Percentiles rank a stretch among this genome's conserved stretches.
These are phyloP conservation scores for Thelonectria rubi DNA, from an alignment of 2,329 filamentous ascomycete species.

Conservation along the genomic window DNA sequence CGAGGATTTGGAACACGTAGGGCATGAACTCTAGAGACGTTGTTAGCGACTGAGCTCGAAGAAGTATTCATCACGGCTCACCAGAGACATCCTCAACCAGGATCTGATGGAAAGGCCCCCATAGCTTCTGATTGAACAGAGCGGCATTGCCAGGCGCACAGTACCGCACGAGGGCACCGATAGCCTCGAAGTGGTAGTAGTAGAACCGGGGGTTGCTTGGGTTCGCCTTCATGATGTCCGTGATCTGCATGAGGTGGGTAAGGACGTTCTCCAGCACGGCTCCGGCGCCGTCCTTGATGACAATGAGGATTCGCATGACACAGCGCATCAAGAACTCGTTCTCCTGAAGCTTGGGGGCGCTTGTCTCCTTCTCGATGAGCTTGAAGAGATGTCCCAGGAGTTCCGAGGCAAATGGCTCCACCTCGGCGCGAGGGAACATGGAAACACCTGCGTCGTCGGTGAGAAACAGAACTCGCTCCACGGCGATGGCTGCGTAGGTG, in stretches of 20 bases:
- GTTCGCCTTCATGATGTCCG: constrained; percentile 90
- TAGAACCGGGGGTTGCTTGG: constrained; percentile 98
- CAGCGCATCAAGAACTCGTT: constrained; percentile 99
- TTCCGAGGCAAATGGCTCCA: constrained; percentile 84
- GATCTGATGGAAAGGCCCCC: constrained; percentile 82
- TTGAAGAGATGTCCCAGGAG: constrained; percentile 90
- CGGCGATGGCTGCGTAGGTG: constrained; percentile 94
- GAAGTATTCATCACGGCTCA: constrained; percentile 47
- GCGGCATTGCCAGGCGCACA: constrained; percentile 71
- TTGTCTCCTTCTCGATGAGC: constrained; percentile 84
- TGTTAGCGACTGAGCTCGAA: constrained; percentile 42
- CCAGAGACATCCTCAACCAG: constrained; percentile 83
- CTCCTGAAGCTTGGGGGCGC: constrained; percentile 93
- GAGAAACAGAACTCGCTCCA: constrained; percentile 91
- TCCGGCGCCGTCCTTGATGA: constrained; percentile 84
- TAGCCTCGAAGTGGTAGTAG: constrained; percentile 96
- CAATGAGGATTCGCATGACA: constrained; percentile 96
- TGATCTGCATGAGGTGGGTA: constrained; percentile 86
- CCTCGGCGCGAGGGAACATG: constrained; percentile 81
- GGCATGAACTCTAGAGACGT: constrained; percentile 80
- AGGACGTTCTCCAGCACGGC: constrained; percentile 81
- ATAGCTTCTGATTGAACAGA: constrained; percentile 82
- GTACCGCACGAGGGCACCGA: constrained; percentile 85
- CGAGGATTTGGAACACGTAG: constrained; percentile 95
- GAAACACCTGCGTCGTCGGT: constrained; percentile 78